Conservation (phyloP, 805 yeast species). For the Ogataea pilisensis region DNA sequence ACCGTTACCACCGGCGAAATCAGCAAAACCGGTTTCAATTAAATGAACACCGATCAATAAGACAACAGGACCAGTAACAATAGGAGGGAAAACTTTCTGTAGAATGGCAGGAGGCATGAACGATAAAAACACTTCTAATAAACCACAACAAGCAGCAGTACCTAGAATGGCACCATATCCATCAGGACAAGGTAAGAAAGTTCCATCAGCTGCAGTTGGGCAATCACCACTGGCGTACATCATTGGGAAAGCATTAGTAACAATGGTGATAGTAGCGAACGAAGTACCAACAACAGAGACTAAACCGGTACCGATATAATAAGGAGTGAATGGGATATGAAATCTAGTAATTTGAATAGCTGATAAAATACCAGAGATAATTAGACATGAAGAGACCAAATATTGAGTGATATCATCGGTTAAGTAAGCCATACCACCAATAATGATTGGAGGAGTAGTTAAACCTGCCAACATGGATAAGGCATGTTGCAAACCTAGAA, state of each 20-base stretch:
- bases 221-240: conserved; percentile 76
- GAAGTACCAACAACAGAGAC: conserved; percentile 90
- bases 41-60: conserved; percentile 73
- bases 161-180: conserved; percentile 88
- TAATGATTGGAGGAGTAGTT: conserved; percentile 77
- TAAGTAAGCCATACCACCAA: conserved; percentile 60
- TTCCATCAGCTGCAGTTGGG: conserved; percentile 60
- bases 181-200: conserved; percentile 71
- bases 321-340: conserved; percentile 68
- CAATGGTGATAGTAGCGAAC: conserved; percentile 83
- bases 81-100: conserved; percentile 77
- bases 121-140: conserved; percentile 67
- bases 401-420: conserved; percentile 47
- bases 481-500: conserved; percentile 85
- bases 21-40: conserved; percentile 67
- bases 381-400: conserved; percentile 67
- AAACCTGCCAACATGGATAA: conserved; percentile 91
- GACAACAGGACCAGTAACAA: conserved; percentile 93
- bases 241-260: conserved; percentile 67
- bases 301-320: conserved; percentile 82
- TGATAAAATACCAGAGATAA: conserved; percentile 68
- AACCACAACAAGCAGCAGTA: conserved; percentile 73
- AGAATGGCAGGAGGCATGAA: conserved; percentile 72
- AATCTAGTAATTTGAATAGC: conserved; percentile 76
- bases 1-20: conserved; percentile 86